Evolutionary conservation across 306 rosid genomes (phyloP), one percentile per base, ranked within the genome.

Genomic region (Gynostemma pentaphyllum): DNA sequence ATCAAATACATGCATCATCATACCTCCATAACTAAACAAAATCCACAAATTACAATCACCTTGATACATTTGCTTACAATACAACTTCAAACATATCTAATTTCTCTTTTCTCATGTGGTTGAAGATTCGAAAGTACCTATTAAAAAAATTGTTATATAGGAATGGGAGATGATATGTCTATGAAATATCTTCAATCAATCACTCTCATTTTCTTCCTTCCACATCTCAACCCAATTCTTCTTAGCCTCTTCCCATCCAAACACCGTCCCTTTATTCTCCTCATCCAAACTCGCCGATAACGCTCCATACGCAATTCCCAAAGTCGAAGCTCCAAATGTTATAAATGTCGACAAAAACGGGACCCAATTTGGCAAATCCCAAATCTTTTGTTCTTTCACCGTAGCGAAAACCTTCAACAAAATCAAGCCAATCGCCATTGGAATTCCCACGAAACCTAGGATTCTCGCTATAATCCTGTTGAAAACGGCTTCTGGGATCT

Each of bases 191-290:
- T 15, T 52, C 12, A n/a, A 1, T n/a, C 62, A 52, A 28, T 45
- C 63, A 46, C 19, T 26, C 34, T 62, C 64, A 42, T 77, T 79
- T n/a, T 92, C 95, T 61, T 86, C 87, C 68, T 77, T 73, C 98
- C 98, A 92, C 86, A 84, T 79, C 51, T 92, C 95, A 4, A 65
- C 87, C 95, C 96, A 92, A 62, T 88, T 88, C 62, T 50, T 68
- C 49, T 83, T 78, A 32, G 75, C 70, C 53, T 88, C 80, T 64
- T 82, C 78, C n/a, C 83, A 30, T 37, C 98, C 98, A 54, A 92
- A 76, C 61, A 88, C 11, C 2, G 95, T 74, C 0, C 95, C 96
- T 70, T 82, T 61, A 65, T 71, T 76, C 53, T 76, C 88, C 45
- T 64, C 80, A 66, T 92, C 95, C 89, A 87, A 81, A 64, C 95